Evolutionary conservation across 176 grass and related monocot genomes (phyloP).

Genomic region (Olyra latifolia): DNA sequence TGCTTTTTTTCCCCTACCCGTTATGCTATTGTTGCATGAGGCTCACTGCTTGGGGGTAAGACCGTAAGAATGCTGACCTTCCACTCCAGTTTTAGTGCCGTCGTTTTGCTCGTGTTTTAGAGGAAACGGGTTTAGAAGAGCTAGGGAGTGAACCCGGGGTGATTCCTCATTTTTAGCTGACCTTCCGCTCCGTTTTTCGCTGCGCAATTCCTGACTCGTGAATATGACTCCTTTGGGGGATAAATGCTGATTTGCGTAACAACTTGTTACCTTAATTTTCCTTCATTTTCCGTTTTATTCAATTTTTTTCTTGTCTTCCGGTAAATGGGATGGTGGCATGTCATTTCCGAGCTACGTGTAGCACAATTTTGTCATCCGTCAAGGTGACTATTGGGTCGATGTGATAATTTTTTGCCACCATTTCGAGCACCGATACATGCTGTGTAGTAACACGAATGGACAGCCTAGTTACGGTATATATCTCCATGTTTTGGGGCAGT

Average conservation of each 20-base stretch:
- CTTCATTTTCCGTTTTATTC: background rate
- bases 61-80: background rate
- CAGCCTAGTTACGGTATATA: background rate
- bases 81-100: background rate
- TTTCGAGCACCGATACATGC: background rate
- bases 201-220: background rate
- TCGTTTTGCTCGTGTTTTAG: background rate
- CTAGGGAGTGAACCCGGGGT: background rate
- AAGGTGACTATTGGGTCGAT: constrained; percentile 14
- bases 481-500: background rate
- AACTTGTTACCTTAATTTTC: background rate
- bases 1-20: background rate
- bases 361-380: constrained; percentile 13
- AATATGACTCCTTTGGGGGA: constrained; percentile 4
- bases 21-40: background rate
- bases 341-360: constrained; percentile 20
- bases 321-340: background rate
- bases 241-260: background rate
- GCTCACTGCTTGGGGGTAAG: background rate
- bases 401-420: constrained; percentile 14
- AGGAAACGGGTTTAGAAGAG: background rate
- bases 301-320: constrained; percentile 2
- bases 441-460: background rate
- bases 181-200: too few relatives aligned
- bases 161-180: constrained; percentile 15